A percentile compares a stretch with the other conserved stretches of the same genome.
These are phyloP conservation scores for Pyrenochaeta sp. DNA, from an alignment of 2,329 filamentous ascomycete species.

Conservation along the genomic window DNA sequence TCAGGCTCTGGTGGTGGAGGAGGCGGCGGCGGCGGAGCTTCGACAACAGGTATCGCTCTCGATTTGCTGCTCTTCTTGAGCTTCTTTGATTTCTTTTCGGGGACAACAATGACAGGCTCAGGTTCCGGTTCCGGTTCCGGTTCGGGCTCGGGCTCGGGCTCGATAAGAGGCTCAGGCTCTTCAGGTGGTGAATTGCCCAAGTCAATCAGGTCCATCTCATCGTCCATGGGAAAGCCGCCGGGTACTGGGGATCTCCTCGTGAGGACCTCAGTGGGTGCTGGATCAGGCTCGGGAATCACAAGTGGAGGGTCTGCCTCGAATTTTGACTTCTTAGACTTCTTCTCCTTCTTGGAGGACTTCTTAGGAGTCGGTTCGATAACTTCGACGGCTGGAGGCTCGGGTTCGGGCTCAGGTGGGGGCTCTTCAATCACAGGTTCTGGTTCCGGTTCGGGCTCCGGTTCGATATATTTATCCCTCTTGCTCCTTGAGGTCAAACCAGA, in stretches of 20 bases:
- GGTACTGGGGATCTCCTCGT: conserved; percentile 52
- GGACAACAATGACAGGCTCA: conserved; percentile 37
- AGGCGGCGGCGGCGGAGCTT: conserved; percentile 39
- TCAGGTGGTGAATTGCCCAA: conserved; percentile 20
- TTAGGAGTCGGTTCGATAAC: conserved; percentile 37
- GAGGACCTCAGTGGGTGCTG: conserved; percentile 39
- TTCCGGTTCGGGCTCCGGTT: conserved; percentile 17
- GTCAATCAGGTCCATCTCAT: conserved; percentile 48
- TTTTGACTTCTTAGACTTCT: conserved; percentile 41
- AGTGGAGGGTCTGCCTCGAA: conserved; percentile 31
- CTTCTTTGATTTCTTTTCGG: conserved; percentile 30
- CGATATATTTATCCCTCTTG: conserved; percentile 25
- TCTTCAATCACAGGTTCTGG: conserved; percentile 19
- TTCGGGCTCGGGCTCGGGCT: conserved; percentile 44
- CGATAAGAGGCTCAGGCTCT: conserved; percentile 32
- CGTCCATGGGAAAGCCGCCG: conserved; percentile 58
- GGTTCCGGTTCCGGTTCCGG: conserved; percentile 42
- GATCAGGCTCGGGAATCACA: conserved; percentile 41
- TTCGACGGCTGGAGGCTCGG: conserved; percentile 39
- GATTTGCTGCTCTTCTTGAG: conserved; percentile 42
- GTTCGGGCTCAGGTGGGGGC: conserved; percentile 26
- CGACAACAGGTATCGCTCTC: conserved; percentile 67
- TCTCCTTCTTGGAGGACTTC: conserved; percentile 39
- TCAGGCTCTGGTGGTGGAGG: conserved; percentile 35
- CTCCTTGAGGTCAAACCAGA: conserved; percentile 1